Conservation (phyloP, 169 alveolate genomes). For the Cryptosporidium parvum region DNA sequence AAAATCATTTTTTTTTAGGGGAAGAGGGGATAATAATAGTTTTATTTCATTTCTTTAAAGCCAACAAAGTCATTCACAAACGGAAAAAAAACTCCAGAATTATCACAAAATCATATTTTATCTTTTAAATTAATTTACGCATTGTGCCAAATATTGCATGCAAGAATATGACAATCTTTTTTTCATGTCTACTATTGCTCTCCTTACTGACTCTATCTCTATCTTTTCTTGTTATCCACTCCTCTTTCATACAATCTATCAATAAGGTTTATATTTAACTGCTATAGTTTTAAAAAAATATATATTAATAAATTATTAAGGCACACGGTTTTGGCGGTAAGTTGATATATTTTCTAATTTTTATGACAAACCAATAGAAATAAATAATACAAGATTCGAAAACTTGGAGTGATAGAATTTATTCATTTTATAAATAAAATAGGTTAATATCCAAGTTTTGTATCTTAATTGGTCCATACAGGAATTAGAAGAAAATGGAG, state of each 20-base stretch:
- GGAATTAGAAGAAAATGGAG: constrained; percentile 24
- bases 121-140: background rate
- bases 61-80: too few species aligned
- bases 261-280: too few species aligned
- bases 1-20: too few species aligned
- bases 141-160: background rate
- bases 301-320: background rate
- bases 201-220: background rate
- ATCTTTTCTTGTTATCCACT: too few species aligned
- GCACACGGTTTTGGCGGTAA: background rate
- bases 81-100: background rate
- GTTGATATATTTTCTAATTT: background rate
- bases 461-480: background rate
- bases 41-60: too few species aligned
- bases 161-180: background rate
- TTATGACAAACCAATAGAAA: background rate
- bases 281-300: background rate
- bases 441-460: background rate
- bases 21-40: too few species aligned
- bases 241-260: background rate
- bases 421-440: background rate
- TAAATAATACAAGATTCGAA: background rate
- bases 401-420: background rate
- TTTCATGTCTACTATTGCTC: too few species aligned
- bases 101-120: background rate